These are phyloP conservation scores for Fraxinus paxiana DNA, from an alignment of 305 asterid species.

Conservation along the genomic window DNA sequence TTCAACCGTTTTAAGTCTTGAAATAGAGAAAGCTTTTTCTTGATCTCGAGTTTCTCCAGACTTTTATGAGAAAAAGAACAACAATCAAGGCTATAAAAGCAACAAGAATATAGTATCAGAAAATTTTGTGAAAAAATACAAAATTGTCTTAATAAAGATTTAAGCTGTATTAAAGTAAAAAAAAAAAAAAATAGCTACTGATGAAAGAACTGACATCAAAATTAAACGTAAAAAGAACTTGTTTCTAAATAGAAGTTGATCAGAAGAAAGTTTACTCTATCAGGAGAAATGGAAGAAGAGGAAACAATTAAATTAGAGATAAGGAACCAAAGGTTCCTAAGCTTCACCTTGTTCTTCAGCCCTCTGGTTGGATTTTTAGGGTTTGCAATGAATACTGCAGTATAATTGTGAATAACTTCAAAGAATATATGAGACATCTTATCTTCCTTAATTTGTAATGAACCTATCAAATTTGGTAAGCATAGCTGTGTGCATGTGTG, in stretches of 20 bases:
- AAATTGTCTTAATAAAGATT: conserved; percentile 20
- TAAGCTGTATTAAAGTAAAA: conserved; percentile 8
- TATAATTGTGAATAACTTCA: background rate
- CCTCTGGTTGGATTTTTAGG: background rate
- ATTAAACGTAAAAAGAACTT: conserved; percentile 14
- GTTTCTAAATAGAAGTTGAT: conserved; percentile 23
- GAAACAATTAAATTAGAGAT: background rate
- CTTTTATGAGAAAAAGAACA: conserved; percentile 9
- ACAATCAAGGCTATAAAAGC: background rate
- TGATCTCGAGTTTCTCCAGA: background rate
- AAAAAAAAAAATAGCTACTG: background rate
- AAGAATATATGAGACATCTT: background rate
- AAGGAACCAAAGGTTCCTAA: background rate
- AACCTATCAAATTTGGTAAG: background rate
- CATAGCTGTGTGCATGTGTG: background rate
- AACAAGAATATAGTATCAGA: conserved; percentile 5
- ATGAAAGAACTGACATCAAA: conserved; percentile 14
- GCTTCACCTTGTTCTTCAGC: background rate
- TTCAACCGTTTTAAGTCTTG: background rate
- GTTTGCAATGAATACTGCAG: background rate
- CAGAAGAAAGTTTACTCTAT: conserved; percentile 26
- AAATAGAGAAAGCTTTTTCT: conserved; percentile 11
- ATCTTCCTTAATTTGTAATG: background rate
- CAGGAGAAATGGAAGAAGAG: conserved; percentile 18
- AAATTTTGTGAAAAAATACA: background rate